Evolutionary conservation across 192 early-diverging fungal species (phyloP).

Genomic region (Gigaspora rosea): DNA sequence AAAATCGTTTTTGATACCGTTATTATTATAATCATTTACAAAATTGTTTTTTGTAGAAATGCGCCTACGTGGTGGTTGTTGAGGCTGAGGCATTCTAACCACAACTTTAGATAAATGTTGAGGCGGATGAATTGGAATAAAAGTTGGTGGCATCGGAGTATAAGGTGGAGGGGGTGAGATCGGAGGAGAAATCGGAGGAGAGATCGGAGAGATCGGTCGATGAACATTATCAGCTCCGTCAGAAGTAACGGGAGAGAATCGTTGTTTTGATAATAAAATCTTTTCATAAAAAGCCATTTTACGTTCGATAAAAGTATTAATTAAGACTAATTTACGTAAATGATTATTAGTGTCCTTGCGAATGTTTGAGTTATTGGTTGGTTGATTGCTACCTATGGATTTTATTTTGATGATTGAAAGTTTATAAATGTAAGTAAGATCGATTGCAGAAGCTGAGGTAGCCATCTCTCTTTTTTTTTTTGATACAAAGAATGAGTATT

Average conservation of each 20-base stretch:
- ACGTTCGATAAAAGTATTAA: slow-evolving; percentile 22
- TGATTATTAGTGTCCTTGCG: slow-evolving; percentile 13
- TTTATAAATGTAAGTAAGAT: slow-evolving; percentile 22
- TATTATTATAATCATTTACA: too few species aligned
- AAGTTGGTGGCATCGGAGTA: too few species aligned
- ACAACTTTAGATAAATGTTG: too few species aligned
- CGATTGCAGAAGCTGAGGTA: slow-evolving; percentile 1
- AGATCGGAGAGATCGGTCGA: neutral
- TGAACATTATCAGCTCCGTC: neutral
- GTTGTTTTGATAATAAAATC: neutral
- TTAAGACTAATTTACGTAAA: slow-evolving; percentile 27
- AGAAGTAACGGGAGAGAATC: neutral
- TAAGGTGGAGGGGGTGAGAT: neutral
- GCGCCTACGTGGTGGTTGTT: too few species aligned
- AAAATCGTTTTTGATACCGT: too few species aligned
- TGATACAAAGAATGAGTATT: neutral
- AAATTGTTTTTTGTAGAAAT: too few species aligned
- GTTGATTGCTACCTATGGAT: neutral
- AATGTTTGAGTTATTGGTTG: neutral
- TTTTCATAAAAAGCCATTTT: slow-evolving; percentile 22
- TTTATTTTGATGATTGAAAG: slow-evolving; percentile 17
- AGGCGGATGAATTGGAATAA: too few species aligned
- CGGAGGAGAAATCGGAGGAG: neutral
- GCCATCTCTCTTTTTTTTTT: neutral
- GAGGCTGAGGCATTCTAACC: too few species aligned